Base-by-base conservation (phyloP, 129 eudicot species). In the Flaveria trinervia region DNA sequence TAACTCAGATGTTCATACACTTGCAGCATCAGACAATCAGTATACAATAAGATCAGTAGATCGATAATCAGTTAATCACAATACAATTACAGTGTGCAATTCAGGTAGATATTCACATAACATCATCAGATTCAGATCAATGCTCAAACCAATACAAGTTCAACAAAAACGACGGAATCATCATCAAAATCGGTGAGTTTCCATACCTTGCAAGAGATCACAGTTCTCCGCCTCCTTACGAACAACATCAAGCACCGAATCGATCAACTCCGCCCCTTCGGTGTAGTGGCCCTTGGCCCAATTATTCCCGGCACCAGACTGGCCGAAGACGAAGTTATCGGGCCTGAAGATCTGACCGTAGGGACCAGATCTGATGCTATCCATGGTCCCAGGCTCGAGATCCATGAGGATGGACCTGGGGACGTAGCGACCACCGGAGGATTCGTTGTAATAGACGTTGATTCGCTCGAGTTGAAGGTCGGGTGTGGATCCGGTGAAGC, bases 361-460 rank as follows among this genome's bases (percentile, higher is more conserved):
- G 1, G 36, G 65, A 22, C 65, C 65, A 22, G 65, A 59, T 59
- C 65, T 59, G 13, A 59, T 59, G 2, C 65, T 59, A 59, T 59
- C 65, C 65, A 59, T 59, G 14, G 65, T 59, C 11, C 65, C 65
- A 59, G 65, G 65, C 33, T 59, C 65, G 11, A 59, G 65, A 59
- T 59, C 65, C 65, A 59, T 59, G 33, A 59, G 65, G 7, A 59
- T 30, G 1, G 65, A 25, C 6, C 65, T 13, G 7, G 65, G 69
- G 7, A 64, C 69, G 43, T 28, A 64, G 1, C 69, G 45, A 9
- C 69, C 69, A 14, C 69, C 45, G 0, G 45, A 28, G 2, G 69
- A 14, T 14, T 64, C 69, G 8, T 64, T 64, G 69, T 64, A 64
- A 33, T 64, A 64, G 15, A 64, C 69, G 33, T 64, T 64, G 43